Base-by-base conservation (phyloP, 257 asterid species). In the Solanum dulcamara region DNA sequence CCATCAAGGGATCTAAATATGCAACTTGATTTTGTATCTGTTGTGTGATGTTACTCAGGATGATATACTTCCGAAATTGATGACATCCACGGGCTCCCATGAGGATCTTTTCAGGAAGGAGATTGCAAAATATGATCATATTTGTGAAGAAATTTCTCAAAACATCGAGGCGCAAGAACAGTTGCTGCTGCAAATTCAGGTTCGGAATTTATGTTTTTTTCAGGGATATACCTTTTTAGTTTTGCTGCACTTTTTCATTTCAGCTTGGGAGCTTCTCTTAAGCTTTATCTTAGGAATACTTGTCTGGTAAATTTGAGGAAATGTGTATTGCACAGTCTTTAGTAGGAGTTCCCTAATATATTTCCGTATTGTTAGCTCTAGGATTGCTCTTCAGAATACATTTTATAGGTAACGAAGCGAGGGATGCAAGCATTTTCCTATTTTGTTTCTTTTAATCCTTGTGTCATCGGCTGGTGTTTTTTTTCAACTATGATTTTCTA, bases 71-170 rank as follows among this genome's bases (percentile, higher is more conserved):
- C 99, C 99, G 64, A 97, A 95, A 89, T 90, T 95, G 93, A 97
- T 97, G 99, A 84, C 98, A 20, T 92, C 88, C 80, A 87, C 92
- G 66, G 98, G 98, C 79, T 97, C 99, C 59, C 93, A 92, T 6
- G 99, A 97, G 90, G 99, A 97, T 91, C 97, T 97, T 81, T 97
- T 93, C 84, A 92, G 96, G 87, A 95, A 95, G 94, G 99, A 97
- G 92, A 94, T 97, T 79, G 92, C 94, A 11, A 97, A 97, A 88
- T 97, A 97, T 89, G 98, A 93, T 83, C 87, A 84, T 64, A 94
- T 95, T 84, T 94, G 96, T 85, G 90, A 93, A 87, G 99, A 97
- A 86, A 97, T 95, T 89, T 88, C 94, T 44, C 92, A 92, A 88
- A 97, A 97, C 81, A 89, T 97, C 4, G 92, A 91, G 83, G 93